A percentile compares a stretch with the other conserved stretches of the same genome.
Conservation (phyloP, 805 yeast genomes). For the Candida ulmi region DNA sequence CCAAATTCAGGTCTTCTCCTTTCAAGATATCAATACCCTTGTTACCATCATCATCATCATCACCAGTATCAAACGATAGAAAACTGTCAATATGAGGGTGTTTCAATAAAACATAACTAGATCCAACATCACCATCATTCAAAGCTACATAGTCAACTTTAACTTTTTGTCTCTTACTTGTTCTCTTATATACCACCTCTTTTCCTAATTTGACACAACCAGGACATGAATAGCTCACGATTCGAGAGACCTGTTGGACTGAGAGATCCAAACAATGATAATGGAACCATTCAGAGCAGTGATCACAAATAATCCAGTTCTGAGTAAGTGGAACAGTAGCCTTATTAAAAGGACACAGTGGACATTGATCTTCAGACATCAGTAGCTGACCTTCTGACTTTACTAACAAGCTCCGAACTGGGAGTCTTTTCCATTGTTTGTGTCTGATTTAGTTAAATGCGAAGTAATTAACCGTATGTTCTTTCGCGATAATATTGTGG, state of each 20-base stretch:
- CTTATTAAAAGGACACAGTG: slow-evolving; percentile 5
- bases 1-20: slow-evolving; percentile 28
- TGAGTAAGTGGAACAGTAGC: slow-evolving; percentile 6
- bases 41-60: not conserved
- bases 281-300: slow-evolving; percentile 45
- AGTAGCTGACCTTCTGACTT: no score
- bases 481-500: not conserved
- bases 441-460: not conserved
- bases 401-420: no score
- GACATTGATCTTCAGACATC: slow-evolving; percentile 7
- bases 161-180: slow-evolving; percentile 47
- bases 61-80: slow-evolving; percentile 8
- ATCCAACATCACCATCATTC: slow-evolving; percentile 56
- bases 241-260: slow-evolving; percentile 28
- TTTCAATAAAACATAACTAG: slow-evolving; percentile 17
- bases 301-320: slow-evolving; percentile 56
- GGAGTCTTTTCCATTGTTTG: no score
- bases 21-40: slow-evolving; percentile 15
- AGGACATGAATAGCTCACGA: slow-evolving; percentile 51
- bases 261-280: slow-evolving; percentile 38
- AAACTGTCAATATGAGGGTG: slow-evolving; percentile 49
- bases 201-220: slow-evolving; percentile 32
- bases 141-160: slow-evolving; percentile 74
- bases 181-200: slow-evolving; percentile 47
- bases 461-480: no score